phyloP scores from a whole-genome alignment of 768 basidiomycete genomes.

The Gautieria morchelliformis region DNA sequence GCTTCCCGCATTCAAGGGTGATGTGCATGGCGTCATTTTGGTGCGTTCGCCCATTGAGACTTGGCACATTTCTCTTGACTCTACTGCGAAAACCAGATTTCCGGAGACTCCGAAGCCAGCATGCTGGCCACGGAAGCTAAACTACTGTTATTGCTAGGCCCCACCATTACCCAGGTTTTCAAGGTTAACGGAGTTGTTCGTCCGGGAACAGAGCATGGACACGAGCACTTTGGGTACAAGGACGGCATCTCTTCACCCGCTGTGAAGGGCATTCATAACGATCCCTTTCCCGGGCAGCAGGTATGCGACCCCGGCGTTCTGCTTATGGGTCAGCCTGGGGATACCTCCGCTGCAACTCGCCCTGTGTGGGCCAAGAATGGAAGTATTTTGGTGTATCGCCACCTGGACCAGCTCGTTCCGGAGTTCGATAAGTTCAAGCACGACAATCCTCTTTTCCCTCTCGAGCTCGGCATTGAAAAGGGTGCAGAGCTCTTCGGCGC shows the following conservation, averaged over 20 bases:
- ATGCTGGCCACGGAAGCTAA: conserved; percentile 17
- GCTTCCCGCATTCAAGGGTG: conserved; percentile 34
- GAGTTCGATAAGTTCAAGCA: conserved; percentile 23
- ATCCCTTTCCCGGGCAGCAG: conserved; percentile 13
- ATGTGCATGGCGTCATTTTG: conserved; percentile 40
- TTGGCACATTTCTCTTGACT: not conserved
- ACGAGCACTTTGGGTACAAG: conserved; percentile 20
- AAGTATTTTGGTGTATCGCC: conserved; percentile 43
- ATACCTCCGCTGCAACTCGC: conserved; percentile 11
- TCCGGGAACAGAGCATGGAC: conserved; percentile 16
- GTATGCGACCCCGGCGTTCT: conserved; percentile 14
- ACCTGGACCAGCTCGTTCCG: conserved; percentile 26
- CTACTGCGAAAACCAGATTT: conserved; percentile 15
- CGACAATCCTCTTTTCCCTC: conserved; percentile 14
- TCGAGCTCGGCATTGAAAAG: conserved; percentile 12
- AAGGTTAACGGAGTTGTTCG: conserved; percentile 27
- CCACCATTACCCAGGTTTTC: conserved; percentile 31
- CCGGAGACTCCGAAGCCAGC: conserved; percentile 33
- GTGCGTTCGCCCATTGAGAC: conserved; percentile 8
- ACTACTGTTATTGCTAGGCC: conserved; percentile 26
- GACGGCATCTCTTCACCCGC: conserved; percentile 18
- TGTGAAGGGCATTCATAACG: conserved; percentile 12
- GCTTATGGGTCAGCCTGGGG: conserved; percentile 10
- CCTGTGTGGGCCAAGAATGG: conserved; percentile 39
- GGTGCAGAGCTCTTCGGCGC: conserved; percentile 24